Base-by-base conservation (phyloP, 2,329 filamentous ascomycete genomes). In the Colletotrichum higginsianum region DNA sequence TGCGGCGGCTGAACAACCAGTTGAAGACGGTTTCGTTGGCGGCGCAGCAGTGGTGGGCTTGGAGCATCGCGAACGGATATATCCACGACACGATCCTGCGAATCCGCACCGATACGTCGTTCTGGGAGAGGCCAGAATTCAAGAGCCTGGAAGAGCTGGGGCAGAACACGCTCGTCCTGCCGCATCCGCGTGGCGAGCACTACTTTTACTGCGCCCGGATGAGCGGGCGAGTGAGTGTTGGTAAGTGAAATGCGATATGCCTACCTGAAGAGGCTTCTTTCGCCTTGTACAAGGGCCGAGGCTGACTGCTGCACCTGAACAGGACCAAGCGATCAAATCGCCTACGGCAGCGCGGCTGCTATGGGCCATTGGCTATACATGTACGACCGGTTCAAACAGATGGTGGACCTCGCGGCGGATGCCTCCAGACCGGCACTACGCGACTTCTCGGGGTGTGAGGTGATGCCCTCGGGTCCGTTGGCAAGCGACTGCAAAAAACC, bases 231-330 rank as follows among this genome's bases (percentile, higher is more conserved):
- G 61, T 74, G 2, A 66, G 72, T 15, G 72, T 74, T 40, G 72
- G 72, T 74, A 44, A 64, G 71, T 77, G 74, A 73, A 68, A 74
- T 75, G 64, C 67, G 74, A 73, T 68, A 74, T 75, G 64, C 66
- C 16, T 23, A 9, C 13, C 44, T 15, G 40, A 38, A 57, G 16
- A 62, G 35, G 5, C 18, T 40, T 2, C 16, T 9, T 40, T 2
- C 16, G n/a, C 38, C 38, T 35, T 13, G 46, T 26, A 42, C 5
- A 4, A 9, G 38, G 7, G 47, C 26, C 53, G 12, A 18, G 46
- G 49, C 67, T 66, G 44, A 70, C 53, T n/a, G 6, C 23, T 18
- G 16, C 13, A 44, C 40, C 3, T 30, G 44, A 38, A 57, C 46
- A 74, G 71, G 62, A n/a, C 47, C 61, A 23, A 71, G 72, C 21